Evolutionary conservation across 768 basidiomycete genomes (phyloP).

Genomic region (Phlegmacium glaucopus): DNA sequence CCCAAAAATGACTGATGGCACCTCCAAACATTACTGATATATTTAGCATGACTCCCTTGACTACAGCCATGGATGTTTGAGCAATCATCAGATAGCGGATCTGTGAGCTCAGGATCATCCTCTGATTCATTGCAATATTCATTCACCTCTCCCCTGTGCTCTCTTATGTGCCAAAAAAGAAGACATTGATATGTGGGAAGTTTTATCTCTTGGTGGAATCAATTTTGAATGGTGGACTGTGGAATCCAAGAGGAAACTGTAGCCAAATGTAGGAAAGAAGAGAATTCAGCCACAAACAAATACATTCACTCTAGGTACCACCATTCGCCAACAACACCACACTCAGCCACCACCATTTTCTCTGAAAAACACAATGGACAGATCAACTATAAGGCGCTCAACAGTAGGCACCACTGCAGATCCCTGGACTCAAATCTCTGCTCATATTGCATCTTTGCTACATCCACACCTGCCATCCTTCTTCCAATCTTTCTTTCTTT

Average conservation of each 20-base stretch:
- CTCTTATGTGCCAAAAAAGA: slow-evolving; percentile 38
- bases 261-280: slow-evolving; percentile 26
- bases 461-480: slow-evolving; percentile 51
- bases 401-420: slow-evolving; percentile 36
- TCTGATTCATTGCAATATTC: slow-evolving; percentile 42
- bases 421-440: slow-evolving; percentile 73
- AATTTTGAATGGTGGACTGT: slow-evolving; percentile 41
- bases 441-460: slow-evolving; percentile 59
- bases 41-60: no score
- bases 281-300: slow-evolving; percentile 32
- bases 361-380: background rate
- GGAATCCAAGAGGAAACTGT: slow-evolving; percentile 34
- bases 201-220: slow-evolving; percentile 18
- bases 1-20: no score
- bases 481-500: slow-evolving; percentile 73
- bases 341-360: slow-evolving; percentile 2
- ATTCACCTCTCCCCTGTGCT: slow-evolving; percentile 59
- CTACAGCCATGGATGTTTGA: slow-evolving; percentile 4
- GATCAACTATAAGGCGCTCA: background rate
- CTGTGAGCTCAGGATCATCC: slow-evolving; percentile 38
- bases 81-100: slow-evolving; percentile 22
- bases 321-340: slow-evolving; percentile 63
- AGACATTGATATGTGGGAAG: slow-evolving; percentile 60
- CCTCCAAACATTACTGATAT: no score
- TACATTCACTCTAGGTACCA: slow-evolving; percentile 53